Evolutionary conservation across 1,284 basidiomycete genomes (phyloP), one percentile per base, ranked within the genome.

Genomic region (Ceratobasidium sp.): DNA sequence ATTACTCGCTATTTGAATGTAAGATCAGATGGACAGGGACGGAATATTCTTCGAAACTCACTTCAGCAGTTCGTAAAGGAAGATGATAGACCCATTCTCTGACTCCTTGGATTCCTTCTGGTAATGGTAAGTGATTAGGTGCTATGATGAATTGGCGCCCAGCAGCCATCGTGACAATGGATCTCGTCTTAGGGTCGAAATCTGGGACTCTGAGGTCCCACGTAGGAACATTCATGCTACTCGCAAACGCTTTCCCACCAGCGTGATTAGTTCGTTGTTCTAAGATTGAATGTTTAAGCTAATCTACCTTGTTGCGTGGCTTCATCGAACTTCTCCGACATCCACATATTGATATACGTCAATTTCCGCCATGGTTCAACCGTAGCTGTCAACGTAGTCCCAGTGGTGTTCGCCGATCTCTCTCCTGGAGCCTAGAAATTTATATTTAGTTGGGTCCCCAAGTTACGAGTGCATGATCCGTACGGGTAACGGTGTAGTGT

Each of bases 341-440:
- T 51, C 66, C 66, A 69, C 66, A 69, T 69, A 41, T 69, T 69
- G 24, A 69, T 69, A 22, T 69, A 69, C 24, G 51, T 69, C 51
- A 69, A 41, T 24, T 69, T 69, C 24, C 66, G 45, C 66, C 66
- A 69, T 56, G 66, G 66, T 24, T 69, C 66, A 14, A 69, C 53
- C 19, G 66, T 57, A 2, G 53, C 48, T 36, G 66, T 57, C 6
- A 69, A 41, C 29, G 66, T 17, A 24, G 29, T 57, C 22, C 53
- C 44, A 45, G 59, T 60, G 33, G 19, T 60, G 24, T 57, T 69
- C 22, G 53, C 33, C 19, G 53, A 29, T 47, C 54, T 41, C 48
- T 69, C 53, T 29, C 54, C 54, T 22, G 66, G 22, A 36, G 22
- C 1, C 66, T 69, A 27, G 19, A 24, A 31, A 0, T n/a, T 4